phyloP scores from a whole-genome alignment of 148 eudicot genomes.

The Arctostaphylos glauca region DNA sequence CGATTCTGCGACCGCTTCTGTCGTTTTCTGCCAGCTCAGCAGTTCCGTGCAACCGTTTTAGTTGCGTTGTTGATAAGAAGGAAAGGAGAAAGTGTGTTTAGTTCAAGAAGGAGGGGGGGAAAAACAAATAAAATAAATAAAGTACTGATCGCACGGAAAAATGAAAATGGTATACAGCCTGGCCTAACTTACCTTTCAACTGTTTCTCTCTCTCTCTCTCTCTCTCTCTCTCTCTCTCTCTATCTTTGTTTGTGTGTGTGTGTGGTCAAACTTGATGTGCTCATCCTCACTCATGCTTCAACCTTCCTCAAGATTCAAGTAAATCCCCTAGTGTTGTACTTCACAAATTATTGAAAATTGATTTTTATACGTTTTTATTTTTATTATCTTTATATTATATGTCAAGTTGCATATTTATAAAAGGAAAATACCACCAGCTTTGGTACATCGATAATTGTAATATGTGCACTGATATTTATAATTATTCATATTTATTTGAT shows the following conservation, averaged over 20 bases:
- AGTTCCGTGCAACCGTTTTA: constrained; percentile 31
- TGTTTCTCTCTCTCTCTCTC: not conserved
- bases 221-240: not conserved
- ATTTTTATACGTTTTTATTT: no score
- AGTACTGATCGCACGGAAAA: constrained; percentile 24
- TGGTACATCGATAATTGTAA: no score
- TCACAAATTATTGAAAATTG: no score
- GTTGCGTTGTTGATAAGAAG: constrained; percentile 9
- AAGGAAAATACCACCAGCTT: no score
- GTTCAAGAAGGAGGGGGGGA: not conserved
- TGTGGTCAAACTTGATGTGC: constrained; percentile 4
- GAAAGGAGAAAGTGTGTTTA: not conserved
- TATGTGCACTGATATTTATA: no score
- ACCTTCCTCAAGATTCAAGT: not conserved
- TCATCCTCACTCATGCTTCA: not conserved
- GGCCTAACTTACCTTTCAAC: constrained; percentile 21
- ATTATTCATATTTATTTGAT: no score
- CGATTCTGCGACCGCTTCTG: constrained; percentile 49
- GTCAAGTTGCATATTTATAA: no score
- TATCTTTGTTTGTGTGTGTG: not conserved
- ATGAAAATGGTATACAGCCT: constrained; percentile 45
- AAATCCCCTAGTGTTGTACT: no score
- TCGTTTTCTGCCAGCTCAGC: constrained; percentile 46
- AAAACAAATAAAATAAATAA: not conserved
- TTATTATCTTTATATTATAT: no score